phyloP scores from a whole-genome alignment of 768 basidiomycete genomes.

The Fomitopsis pulvina region DNA sequence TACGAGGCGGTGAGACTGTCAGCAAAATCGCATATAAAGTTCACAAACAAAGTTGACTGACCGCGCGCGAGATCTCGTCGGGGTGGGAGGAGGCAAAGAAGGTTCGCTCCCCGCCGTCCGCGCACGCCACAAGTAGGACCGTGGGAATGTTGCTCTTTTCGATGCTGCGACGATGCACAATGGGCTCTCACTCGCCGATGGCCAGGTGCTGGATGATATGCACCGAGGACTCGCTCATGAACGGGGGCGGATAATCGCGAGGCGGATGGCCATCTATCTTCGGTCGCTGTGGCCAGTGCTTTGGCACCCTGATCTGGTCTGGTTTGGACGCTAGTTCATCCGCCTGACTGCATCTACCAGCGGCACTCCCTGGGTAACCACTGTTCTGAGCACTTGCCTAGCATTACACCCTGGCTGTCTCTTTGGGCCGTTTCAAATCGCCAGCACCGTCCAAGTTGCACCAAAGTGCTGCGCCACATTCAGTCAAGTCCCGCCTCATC shows the following conservation, averaged over 20 bases:
- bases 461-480: neutral
- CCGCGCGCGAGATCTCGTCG: constrained; percentile 55
- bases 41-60: constrained; percentile 68
- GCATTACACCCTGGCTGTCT: neutral
- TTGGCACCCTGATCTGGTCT: neutral
- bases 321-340: constrained; percentile 1
- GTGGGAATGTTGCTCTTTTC: neutral
- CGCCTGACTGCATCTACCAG: neutral
- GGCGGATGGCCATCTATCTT: neutral
- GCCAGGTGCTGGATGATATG: neutral
- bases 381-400: neutral
- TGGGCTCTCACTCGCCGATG: neutral
- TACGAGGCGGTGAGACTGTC: constrained; percentile 23
- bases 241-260: neutral
- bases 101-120: constrained; percentile 21
- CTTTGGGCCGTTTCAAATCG: neutral
- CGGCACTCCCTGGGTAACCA: neutral
- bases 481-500: constrained; percentile 2
- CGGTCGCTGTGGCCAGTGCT: neutral
- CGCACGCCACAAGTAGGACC: constrained; percentile 14
- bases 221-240: neutral
- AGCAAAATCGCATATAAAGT: constrained; percentile 46
- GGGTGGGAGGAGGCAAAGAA: constrained; percentile 21
- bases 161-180: neutral
- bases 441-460: neutral